Evolutionary conservation across 1,284 basidiomycete species (phyloP), one percentile per base, ranked within the genome.

Genomic region (Xerocomus amazonicus): DNA sequence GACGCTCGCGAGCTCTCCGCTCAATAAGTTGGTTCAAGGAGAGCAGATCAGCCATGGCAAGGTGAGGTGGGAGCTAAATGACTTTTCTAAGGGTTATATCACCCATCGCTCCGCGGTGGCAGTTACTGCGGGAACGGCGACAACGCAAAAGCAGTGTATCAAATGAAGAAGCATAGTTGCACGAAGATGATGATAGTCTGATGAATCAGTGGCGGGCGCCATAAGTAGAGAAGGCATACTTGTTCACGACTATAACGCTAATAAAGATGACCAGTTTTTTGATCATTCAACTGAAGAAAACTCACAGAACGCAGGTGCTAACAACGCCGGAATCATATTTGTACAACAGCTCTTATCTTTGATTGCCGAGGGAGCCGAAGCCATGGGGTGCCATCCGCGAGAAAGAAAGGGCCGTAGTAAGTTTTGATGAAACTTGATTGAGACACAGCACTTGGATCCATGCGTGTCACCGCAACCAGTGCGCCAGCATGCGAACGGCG

Each of bases 11-110:
- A 33, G 44, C 52, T n/a, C 61, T 54, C 40, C 54, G 45, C 7
- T 51, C 26, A 14, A 56, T 52, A 39, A 62, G 60, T 32, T 62
- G 63, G 46, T 64, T 62, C 49, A 66, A 19, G 14, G 61, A 62
- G 13, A 54, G 49, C 23, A 61, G 35, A 4, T 56, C 58, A 33
- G 56, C 3, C 62, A 63, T 61, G 45, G 35, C 23, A n/a, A 31
- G 23, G 23, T 26, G 14, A 23, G 27, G 37, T 39, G 37, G 37
- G 23, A 13, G 37, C 13, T n/a, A 23, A n/a, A 23, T 5, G 23
- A 38, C 12, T 7, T 27, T 13, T 39, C 37, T 39, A 19, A 8
- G 37, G 37, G n/a, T 39, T 39, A 26, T 39, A 39, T 39, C 37
- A 39, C 23, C 37, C 37, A 39, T 39, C 37, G 26, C 37, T 27